Evolutionary conservation across 2,329 filamentous ascomycete genomes (phyloP).

Genomic region (Xylariaceae sp.): DNA sequence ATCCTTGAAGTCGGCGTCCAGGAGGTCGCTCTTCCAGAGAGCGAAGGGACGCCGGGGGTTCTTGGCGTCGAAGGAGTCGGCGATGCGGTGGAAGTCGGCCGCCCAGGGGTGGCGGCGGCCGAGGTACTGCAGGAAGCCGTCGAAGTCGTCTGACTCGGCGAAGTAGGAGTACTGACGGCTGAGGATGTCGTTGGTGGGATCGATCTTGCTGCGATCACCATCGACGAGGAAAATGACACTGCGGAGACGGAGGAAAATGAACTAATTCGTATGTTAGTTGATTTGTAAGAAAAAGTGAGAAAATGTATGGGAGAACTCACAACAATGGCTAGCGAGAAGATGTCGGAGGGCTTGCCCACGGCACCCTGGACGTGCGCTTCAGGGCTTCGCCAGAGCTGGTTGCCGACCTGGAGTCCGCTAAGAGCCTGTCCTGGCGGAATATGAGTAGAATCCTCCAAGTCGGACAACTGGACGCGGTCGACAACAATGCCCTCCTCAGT

Average conservation of each 20-base stretch:
- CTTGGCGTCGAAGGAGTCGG: constrained; percentile 37
- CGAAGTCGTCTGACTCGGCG: constrained; percentile 38
- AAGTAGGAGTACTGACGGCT: constrained; percentile 45
- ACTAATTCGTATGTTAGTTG: constrained; percentile 29
- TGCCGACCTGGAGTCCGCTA: constrained; percentile 36
- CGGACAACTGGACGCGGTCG: constrained; percentile 37
- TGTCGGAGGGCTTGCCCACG: constrained; percentile 37
- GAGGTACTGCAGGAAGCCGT: constrained; percentile 38
- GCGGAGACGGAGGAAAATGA: constrained; percentile 41
- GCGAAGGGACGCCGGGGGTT: constrained; percentile 40
- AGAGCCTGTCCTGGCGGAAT: constrained; percentile 35
- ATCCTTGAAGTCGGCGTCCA: constrained; percentile 38
- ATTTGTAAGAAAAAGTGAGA: neutral
- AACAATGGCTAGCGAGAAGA: constrained; percentile 42
- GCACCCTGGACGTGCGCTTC: constrained; percentile 39
- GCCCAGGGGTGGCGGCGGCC: constrained; percentile 37
- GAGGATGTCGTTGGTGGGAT: constrained; percentile 38
- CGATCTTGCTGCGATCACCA: constrained; percentile 31
- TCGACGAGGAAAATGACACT: constrained; percentile 38
- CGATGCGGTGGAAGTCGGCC: constrained; percentile 34
- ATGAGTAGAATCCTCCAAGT: constrained; percentile 38
- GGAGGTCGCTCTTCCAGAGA: constrained; percentile 35
- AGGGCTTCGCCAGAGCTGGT: constrained; percentile 42
- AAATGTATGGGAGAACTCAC: constrained; percentile 27
- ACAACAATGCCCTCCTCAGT: constrained; percentile 29